Evolutionary conservation across 176 grass and related monocot species (phyloP).

Genomic region (Carex myosuroides): DNA sequence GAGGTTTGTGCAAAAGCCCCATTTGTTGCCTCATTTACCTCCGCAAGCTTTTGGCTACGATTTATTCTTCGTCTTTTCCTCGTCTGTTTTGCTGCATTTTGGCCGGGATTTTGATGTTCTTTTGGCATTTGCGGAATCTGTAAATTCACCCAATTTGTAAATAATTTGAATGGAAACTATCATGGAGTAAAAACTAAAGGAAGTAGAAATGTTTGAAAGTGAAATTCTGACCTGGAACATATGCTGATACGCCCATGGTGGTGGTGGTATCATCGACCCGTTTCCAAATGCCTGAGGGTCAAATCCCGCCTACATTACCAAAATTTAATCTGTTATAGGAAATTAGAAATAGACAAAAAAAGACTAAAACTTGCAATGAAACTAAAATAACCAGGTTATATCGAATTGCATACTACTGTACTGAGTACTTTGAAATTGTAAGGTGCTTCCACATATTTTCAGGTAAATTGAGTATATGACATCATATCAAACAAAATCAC

Average conservation of each 20-base stretch:
- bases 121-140: constrained; percentile 67
- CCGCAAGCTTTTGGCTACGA: constrained; percentile 52
- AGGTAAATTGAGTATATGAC: constrained; percentile 12
- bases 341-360: not conserved
- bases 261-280: constrained; percentile 53
- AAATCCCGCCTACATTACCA: constrained; percentile 65
- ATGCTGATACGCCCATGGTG: constrained; percentile 75
- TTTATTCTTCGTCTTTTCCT: constrained; percentile 56
- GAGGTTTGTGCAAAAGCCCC: constrained; percentile 34
- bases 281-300: constrained; percentile 91
- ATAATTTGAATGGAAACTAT: not conserved
- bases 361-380: not conserved
- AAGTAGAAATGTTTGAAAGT: constrained; percentile 11
- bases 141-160: not conserved
- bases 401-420: not conserved
- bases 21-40: constrained; percentile 46
- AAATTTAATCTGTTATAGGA: constrained; percentile 21
- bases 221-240: constrained; percentile 63
- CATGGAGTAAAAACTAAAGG: constrained; percentile 4
- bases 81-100: constrained; percentile 37
- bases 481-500: not conserved
- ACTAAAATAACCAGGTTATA: not conserved
- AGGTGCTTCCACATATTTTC: constrained; percentile 9
- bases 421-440: not conserved
- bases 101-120: constrained; percentile 25